Evolutionary conservation across 2,329 filamentous ascomycete species (phyloP).

Genomic region (Tolypocladium ophioglossoides): DNA sequence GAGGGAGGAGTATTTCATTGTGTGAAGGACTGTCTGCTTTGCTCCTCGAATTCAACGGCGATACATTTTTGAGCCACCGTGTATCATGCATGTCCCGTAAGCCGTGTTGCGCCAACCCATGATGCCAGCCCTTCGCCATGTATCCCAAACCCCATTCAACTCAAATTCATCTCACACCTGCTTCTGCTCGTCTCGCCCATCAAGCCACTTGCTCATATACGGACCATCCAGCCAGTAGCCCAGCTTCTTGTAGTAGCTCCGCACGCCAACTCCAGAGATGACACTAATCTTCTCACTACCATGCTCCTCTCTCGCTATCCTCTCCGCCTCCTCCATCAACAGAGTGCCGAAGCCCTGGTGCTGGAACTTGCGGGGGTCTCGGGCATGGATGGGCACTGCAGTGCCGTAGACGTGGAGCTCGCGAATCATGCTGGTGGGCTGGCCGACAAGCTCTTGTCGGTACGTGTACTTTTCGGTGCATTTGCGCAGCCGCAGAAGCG

Average conservation of each 20-base stretch:
- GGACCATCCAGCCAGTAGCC: slow-evolving; percentile 91
- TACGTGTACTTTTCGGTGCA: slow-evolving; percentile 90
- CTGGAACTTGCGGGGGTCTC: slow-evolving; percentile 94
- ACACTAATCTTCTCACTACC: slow-evolving; percentile 90
- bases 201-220: slow-evolving; percentile 62
- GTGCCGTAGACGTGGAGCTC: slow-evolving; percentile 96
- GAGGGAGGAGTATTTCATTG: neutral
- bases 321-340: slow-evolving; percentile 94
- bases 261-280: slow-evolving; percentile 93
- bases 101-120: neutral
- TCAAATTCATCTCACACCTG: neutral
- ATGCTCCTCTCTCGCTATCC: slow-evolving; percentile 90
- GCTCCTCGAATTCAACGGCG: neutral
- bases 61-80: neutral
- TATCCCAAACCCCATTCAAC: neutral
- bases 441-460: slow-evolving; percentile 71
- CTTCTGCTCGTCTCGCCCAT: slow-evolving; percentile 27
- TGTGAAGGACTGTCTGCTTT: neutral
- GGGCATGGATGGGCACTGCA: slow-evolving; percentile 91
- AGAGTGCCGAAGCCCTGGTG: slow-evolving; percentile 95
- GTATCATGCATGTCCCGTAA: neutral
- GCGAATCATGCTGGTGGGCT: slow-evolving; percentile 84
- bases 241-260: slow-evolving; percentile 88
- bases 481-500: slow-evolving; percentile 76
- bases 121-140: neutral